A percentile compares a stretch with the other conserved stretches of the same genome.
Conservation (phyloP, 805 yeast species). For the Nakazawaea pomicola region DNA sequence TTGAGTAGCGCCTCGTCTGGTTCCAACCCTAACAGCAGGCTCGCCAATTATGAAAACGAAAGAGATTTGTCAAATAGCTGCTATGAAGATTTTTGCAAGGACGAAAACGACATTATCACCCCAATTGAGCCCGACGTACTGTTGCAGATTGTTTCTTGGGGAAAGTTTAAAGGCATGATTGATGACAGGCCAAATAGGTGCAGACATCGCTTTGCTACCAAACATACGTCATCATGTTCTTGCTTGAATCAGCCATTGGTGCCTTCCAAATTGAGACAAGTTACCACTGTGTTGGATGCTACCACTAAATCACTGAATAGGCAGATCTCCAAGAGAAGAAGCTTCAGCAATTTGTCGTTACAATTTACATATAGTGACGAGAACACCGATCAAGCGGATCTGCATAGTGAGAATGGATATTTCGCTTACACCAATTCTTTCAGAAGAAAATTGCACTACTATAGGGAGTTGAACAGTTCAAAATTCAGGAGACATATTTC, state of each 20-base stretch:
- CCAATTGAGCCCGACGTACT: neutral
- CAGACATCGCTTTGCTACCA: neutral
- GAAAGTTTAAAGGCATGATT: constrained; percentile 10
- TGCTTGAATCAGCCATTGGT: constrained; percentile 6
- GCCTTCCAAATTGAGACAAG: constrained; percentile 6
- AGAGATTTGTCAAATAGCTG: no score
- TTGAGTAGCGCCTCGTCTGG: neutral
- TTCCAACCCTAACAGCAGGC: no score
- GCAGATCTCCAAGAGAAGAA: constrained; percentile 4
- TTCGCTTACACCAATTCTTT: neutral
- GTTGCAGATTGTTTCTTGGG: constrained; percentile 4
- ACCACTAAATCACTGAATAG: neutral
- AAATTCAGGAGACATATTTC: constrained; percentile 5
- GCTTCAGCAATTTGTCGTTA: constrained; percentile 4
- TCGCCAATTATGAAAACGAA: no score
- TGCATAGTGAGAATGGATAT: neutral
- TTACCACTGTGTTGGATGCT: neutral
- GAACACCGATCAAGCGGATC: neutral
- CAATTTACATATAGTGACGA: neutral
- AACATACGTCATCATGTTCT: neutral
- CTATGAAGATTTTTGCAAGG: neutral
- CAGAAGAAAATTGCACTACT: constrained; percentile 4
- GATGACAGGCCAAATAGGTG: constrained; percentile 10
- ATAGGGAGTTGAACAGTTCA: constrained; percentile 8
- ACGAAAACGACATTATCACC: neutral